phyloP scores from a whole-genome alignment of 1,284 basidiomycete genomes.

The Trichosporon ovoides region DNA sequence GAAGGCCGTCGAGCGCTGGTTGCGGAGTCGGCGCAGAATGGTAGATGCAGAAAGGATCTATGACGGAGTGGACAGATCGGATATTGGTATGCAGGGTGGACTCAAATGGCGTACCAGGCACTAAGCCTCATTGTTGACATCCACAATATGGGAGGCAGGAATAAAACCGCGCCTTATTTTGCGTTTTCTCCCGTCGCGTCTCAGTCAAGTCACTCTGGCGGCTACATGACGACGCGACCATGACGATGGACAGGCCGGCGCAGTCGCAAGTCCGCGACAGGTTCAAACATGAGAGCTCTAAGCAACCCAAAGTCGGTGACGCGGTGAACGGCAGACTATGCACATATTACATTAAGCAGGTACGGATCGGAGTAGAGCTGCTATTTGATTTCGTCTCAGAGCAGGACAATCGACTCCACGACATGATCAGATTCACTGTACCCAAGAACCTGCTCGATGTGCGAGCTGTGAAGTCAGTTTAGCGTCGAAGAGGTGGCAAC shows the following conservation, averaged over 20 bases:
- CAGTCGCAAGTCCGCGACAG: too few species aligned
- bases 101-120: background rate
- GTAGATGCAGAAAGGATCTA: too few species aligned
- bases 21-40: too few species aligned
- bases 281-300: background rate
- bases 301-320: too few species aligned
- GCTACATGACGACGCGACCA: too few species aligned
- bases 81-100: background rate
- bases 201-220: background rate
- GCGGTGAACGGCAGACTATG: too few species aligned
- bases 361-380: background rate
- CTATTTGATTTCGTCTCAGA: constrained; percentile 13
- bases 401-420: constrained; percentile 70
- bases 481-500: constrained; percentile 37
- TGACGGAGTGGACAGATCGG: background rate
- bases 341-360: background rate
- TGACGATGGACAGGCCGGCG: too few species aligned
- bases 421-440: constrained; percentile 96
- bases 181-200: background rate
- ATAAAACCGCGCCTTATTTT: constrained; percentile 7
- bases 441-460: constrained; percentile 73
- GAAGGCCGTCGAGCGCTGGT: too few species aligned
- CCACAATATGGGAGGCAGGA: background rate
- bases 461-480: constrained; percentile 56
- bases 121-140: background rate